These are phyloP conservation scores for Strobilomyces dryophilus DNA, from an alignment of 768 basidiomycete species.

Conservation along the genomic window DNA sequence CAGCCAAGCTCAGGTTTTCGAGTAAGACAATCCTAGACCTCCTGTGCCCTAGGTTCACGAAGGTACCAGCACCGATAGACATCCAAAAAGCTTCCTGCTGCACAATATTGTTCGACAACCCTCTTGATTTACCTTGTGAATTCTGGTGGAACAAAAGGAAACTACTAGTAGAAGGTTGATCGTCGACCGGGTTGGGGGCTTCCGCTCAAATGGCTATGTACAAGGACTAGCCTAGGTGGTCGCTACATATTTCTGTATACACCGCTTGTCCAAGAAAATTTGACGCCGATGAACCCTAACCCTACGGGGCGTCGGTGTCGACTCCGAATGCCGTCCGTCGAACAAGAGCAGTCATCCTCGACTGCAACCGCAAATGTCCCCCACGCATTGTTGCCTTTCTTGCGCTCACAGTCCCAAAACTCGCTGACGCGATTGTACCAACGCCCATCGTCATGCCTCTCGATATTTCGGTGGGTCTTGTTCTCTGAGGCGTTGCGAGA, in stretches of 20 bases:
- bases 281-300: too few species aligned
- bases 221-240: too few species aligned
- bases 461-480: conserved; percentile 72
- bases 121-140: conserved; percentile 1
- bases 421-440: conserved; percentile 78
- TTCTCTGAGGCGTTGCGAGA: neutral
- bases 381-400: conserved; percentile 74
- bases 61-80: conserved; percentile 3
- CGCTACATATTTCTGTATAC: too few species aligned
- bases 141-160: neutral
- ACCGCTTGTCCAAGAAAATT: too few species aligned
- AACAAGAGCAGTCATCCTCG: conserved; percentile 13
- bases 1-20: neutral
- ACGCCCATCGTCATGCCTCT: conserved; percentile 83
- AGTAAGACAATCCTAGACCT: neutral
- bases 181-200: neutral
- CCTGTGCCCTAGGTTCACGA: neutral
- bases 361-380: conserved; percentile 31
- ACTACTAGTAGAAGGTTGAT: neutral
- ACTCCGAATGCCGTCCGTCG: conserved; percentile 23
- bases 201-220: too few species aligned
- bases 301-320: neutral
- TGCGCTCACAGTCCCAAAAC: conserved; percentile 76
- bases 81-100: conserved; percentile 2
- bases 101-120: conserved; percentile 1